Base-by-base conservation (phyloP, 441 rosid species). In the Capsella rubella region DNA sequence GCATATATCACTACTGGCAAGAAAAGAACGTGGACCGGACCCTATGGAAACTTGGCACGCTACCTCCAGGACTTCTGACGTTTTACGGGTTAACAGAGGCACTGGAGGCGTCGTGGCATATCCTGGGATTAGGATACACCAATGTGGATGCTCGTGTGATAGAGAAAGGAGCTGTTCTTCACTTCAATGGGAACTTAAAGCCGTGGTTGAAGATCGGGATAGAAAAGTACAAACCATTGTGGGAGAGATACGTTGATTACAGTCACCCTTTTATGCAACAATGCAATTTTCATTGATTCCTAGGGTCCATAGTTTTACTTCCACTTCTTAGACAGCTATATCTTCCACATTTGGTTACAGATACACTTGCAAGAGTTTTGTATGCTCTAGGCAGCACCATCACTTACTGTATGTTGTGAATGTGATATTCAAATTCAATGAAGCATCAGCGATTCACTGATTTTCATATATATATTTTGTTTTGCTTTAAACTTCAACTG, bases 141-240 rank as follows among this genome's bases (percentile, higher is more conserved):
- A 89, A 85, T 61, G 91, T 95, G 6, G 96, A 91, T 75, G 79
- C 85, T 45, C 92, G 85, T 54, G 47, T 86, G 87, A 91, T 95
- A 64, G 93, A 91, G 74, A 89, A 82, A 59, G 98, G 96, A 7
- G 99, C 97, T 16, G 98, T 95, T 61, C 83, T 95, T 67, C 98
- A 92, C 82, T 95, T 84, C 82, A 95, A 92, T 43, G 99, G 99
- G 43, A 89, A 95, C 81, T 85, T 93, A 25, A 95, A 95, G 81
- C 99, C 99, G 2, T 92, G 99, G 98, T 69, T 92, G 92, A 92
- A 95, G 86, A 88, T 95, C 40, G 99, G 97, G 63, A 83, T 91
- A 77, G 97, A 91, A 76, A 92, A 87, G 79, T 95, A 87, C 89
- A 92, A 95, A 83, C 93, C 95, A 27, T 64, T 91, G 32, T 95